Evolutionary conservation across 177 flowering plant species (phyloP).

Genomic region (Vitis hybrid): DNA sequence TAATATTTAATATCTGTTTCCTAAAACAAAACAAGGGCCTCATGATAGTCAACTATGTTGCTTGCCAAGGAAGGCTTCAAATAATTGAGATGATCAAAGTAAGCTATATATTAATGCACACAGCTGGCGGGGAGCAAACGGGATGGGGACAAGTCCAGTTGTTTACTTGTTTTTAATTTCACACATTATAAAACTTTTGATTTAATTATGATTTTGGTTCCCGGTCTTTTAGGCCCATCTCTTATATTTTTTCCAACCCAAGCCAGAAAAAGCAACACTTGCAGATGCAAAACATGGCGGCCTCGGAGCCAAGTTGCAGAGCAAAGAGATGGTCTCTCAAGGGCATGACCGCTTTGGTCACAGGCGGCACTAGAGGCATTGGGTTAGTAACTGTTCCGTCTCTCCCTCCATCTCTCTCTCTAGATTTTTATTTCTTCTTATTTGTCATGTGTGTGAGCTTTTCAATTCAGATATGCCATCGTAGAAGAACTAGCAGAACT

Average conservation of each 20-base stretch:
- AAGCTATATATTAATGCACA: too few relatives aligned
- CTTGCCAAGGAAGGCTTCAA: too few relatives aligned
- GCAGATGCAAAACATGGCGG: conserved; percentile 5
- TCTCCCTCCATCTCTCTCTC: background rate
- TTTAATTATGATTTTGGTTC: too few relatives aligned
- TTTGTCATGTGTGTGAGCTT: background rate
- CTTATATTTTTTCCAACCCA: background rate
- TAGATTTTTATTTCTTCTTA: background rate
- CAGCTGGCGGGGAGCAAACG: too few relatives aligned
- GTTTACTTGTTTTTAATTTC: too few relatives aligned
- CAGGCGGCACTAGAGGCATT: conserved; percentile 65
- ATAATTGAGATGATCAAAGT: too few relatives aligned
- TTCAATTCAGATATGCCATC: conserved; percentile 3
- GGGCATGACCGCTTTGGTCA: conserved; percentile 63
- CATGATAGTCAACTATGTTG: too few relatives aligned
- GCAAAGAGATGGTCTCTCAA: conserved; percentile 45
- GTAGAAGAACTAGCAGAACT: conserved; percentile 7
- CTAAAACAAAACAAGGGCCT: too few relatives aligned
- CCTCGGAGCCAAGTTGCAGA: background rate
- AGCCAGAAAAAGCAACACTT: background rate
- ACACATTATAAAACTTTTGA: too few relatives aligned
- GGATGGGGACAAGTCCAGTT: too few relatives aligned
- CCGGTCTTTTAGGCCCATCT: background rate
- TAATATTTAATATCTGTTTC: too few relatives aligned
- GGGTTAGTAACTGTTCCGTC: conserved; percentile 28